Conservation (phyloP, 139 green algal genomes). For the Mychonastes homosphaera region DNA sequence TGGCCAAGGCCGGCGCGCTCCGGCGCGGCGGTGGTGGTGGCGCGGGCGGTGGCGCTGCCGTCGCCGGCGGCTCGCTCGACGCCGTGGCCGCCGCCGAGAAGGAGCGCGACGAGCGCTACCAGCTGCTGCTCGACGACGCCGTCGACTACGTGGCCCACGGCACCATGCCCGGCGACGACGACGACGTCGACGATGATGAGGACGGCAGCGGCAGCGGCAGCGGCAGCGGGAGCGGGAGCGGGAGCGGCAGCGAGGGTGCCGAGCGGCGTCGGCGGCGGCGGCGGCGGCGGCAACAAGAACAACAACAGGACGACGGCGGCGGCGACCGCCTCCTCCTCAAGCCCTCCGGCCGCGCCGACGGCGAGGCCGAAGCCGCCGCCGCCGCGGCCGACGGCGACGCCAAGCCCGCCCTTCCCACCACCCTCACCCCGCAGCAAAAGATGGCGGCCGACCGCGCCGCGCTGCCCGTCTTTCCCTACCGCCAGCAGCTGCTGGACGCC, state of each 20-base stretch:
- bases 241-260: too few species aligned
- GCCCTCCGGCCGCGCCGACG: neutral
- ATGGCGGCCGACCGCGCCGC: conserved; percentile 60
- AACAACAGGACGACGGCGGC: too few species aligned
- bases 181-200: too few species aligned
- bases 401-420: conserved; percentile 8
- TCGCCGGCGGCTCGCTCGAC: conserved; percentile 1
- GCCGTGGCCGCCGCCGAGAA: neutral
- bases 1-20: conserved; percentile 47
- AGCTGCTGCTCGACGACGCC: conserved; percentile 89
- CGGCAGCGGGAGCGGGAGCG: too few species aligned
- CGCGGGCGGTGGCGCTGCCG: conserved; percentile 5
- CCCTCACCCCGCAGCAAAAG: conserved; percentile 43
- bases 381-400: neutral
- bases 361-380: neutral
- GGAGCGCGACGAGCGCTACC: conserved; percentile 46
- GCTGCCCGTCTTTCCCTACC: conserved; percentile 83
- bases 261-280: too few species aligned
- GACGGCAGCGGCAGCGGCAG: too few species aligned
- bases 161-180: too few species aligned
- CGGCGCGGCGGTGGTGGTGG: conserved; percentile 16
- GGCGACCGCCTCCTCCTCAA: too few species aligned
- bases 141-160: conserved; percentile 99
- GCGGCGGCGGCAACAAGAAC: too few species aligned
- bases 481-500: conserved; percentile 44